A percentile compares a stretch with the other conserved stretches of the same genome.
Conservation (phyloP, 805 yeast genomes). For the Starmera quercuum region DNA sequence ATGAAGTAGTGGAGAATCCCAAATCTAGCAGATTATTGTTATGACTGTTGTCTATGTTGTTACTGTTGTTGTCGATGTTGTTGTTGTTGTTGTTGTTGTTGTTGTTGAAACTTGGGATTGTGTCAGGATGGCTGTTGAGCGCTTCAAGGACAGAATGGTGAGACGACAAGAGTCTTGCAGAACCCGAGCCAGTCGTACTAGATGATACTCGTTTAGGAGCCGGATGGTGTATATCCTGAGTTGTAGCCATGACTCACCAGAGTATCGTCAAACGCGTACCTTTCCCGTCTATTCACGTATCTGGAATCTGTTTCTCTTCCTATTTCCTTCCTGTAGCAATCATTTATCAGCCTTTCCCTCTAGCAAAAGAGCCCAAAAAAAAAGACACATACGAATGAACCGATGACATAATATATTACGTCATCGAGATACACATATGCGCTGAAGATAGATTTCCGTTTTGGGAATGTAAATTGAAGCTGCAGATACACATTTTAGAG, state of each 20-base stretch:
- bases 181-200: not conserved
- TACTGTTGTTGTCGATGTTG: not conserved
- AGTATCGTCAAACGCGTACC: not conserved
- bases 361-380: too few species aligned
- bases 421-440: too few species aligned
- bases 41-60: not conserved
- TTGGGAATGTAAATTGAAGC: too few species aligned
- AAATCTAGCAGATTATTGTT: not conserved
- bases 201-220: not conserved
- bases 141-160: slow-evolving; percentile 19
- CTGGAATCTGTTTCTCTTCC: too few species aligned
- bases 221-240: not conserved
- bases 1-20: slow-evolving; percentile 18
- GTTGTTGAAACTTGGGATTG: not conserved
- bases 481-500: too few species aligned
- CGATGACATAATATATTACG: too few species aligned
- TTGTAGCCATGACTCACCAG: not conserved
- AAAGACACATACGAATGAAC: too few species aligned
- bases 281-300: too few species aligned
- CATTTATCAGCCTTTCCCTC: too few species aligned
- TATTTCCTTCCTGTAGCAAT: too few species aligned
- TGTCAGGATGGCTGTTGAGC: slow-evolving; percentile 5
- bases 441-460: too few species aligned
- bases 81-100: slow-evolving; percentile 3
- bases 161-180: slow-evolving; percentile 7